phyloP scores from a whole-genome alignment of 2,329 filamentous ascomycete genomes.

The Lizonia empirigonia region DNA sequence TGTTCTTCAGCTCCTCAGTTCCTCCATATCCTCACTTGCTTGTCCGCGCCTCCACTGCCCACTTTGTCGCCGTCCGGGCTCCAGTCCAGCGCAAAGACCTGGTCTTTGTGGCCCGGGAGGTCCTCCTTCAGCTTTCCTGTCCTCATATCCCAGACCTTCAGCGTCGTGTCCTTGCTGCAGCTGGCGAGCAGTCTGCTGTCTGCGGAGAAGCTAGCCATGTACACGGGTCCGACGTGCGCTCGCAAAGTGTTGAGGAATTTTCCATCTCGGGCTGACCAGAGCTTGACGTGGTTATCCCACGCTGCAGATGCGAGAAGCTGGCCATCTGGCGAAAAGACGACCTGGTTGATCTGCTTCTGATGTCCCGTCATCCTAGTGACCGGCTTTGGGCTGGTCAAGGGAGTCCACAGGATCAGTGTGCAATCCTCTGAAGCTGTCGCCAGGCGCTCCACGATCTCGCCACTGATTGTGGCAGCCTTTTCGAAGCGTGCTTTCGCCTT shows the following conservation, averaged over 20 bases:
- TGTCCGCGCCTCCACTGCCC: conserved; percentile 91
- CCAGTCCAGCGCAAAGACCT: conserved; percentile 96
- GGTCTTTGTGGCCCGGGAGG: conserved; percentile 86
- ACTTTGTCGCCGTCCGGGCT: conserved; percentile 87
- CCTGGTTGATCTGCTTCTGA: conserved; percentile 95
- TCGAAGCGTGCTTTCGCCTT: conserved; percentile 85
- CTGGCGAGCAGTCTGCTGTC: conserved; percentile 90
- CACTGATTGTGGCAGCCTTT: conserved; percentile 77
- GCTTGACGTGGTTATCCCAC: conserved; percentile 94
- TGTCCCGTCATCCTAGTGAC: conserved; percentile 89
- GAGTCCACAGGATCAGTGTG: conserved; percentile 96
- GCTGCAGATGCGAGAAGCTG: conserved; percentile 83
- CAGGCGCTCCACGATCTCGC: conserved; percentile 78
- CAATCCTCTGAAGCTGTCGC: conserved; percentile 95
- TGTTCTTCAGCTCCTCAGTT: conserved; percentile 61
- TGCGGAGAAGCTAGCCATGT: conserved; percentile 89
- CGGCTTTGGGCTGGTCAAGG: conserved; percentile 75
- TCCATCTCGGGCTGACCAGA: conserved; percentile 80
- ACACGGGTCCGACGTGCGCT: conserved; percentile 89
- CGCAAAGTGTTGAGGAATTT: conserved; percentile 84
- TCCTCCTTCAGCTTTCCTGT: conserved; percentile 82
- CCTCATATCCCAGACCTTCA: conserved; percentile 93
- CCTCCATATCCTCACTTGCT: conserved; percentile 70
- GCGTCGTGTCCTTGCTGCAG: conserved; percentile 86
- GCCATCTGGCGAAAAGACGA: conserved; percentile 91